phyloP scores from a whole-genome alignment of 164 flowering plant genomes.

The Houttuynia cordata region DNA sequence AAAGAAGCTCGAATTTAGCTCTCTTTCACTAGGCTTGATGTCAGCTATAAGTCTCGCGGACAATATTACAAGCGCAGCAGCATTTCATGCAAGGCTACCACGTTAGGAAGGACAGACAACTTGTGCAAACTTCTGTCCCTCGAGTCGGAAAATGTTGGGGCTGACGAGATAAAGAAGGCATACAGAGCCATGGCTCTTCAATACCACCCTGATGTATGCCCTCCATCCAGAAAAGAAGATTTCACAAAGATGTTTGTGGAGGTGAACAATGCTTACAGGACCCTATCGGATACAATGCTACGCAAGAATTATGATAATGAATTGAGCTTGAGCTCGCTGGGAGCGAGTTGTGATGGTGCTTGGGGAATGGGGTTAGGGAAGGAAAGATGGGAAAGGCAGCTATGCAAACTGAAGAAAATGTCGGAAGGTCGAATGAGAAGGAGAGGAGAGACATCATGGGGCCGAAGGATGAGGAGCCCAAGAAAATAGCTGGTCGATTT shows the following conservation, averaged over 20 bases:
- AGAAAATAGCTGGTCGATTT: too few relatives aligned
- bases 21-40: too few relatives aligned
- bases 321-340: too few relatives aligned
- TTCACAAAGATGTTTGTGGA: constrained; percentile 15
- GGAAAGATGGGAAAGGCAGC: constrained; percentile 11
- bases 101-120: neutral
- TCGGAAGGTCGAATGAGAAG: constrained; percentile 2
- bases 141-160: constrained; percentile 9
- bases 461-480: too few relatives aligned
- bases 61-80: too few relatives aligned
- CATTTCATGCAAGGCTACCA: constrained; percentile 2
- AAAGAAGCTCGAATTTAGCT: too few relatives aligned
- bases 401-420: constrained; percentile 8
- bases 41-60: too few relatives aligned
- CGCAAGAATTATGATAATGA: too few relatives aligned
- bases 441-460: too few relatives aligned
- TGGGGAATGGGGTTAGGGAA: too few relatives aligned
- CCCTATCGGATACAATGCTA: too few relatives aligned
- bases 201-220: constrained; percentile 27
- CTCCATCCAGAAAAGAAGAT: constrained; percentile 17
- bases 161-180: constrained; percentile 23
- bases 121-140: constrained; percentile 15
- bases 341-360: too few relatives aligned
- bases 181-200: constrained; percentile 22
- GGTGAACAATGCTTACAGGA: constrained; percentile 3